phyloP scores from a whole-genome alignment of 2,329 filamentous ascomycete species.

The Fusarium acutatum region DNA sequence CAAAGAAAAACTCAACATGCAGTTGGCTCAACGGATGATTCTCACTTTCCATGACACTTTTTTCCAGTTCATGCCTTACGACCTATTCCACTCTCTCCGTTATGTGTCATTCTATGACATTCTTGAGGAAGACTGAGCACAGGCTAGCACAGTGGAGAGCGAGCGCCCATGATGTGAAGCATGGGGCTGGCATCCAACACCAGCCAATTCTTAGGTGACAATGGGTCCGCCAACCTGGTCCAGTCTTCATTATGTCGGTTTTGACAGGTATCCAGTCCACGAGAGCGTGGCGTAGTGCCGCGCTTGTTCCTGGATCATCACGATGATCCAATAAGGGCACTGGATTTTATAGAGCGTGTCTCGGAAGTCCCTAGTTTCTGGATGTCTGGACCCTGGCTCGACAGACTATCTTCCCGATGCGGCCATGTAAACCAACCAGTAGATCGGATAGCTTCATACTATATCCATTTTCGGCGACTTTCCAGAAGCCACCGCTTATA shows the following conservation, averaged over 20 bases:
- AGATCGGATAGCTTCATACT: not conserved
- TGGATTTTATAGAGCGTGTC: not conserved
- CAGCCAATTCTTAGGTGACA: not conserved
- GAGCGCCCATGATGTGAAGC: not conserved
- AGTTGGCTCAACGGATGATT: not conserved
- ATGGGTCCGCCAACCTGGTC: not conserved
- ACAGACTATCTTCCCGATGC: conserved; percentile 19
- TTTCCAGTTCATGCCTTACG: too few species aligned
- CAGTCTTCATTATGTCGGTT: not conserved
- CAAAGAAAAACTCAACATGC: not conserved
- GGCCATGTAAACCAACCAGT: conserved; percentile 7
- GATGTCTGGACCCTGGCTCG: not conserved
- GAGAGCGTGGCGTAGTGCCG: not conserved
- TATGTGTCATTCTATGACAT: not conserved
- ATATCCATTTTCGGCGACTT: conserved; percentile 20
- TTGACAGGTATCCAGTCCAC: not conserved
- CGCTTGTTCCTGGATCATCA: conserved; percentile 8
- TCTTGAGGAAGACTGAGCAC: not conserved
- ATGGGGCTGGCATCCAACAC: not conserved
- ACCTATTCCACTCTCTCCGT: not conserved
- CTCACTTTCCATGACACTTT: not conserved
- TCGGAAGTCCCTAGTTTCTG: conserved; percentile 4
- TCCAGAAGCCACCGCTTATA: conserved; percentile 5
- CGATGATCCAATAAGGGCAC: not conserved
- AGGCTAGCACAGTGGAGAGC: not conserved